Evolutionary conservation across 176 grass and related monocot genomes (phyloP), one percentile per base, ranked within the genome.

Genomic region (Eremochloa ophiuroides): DNA sequence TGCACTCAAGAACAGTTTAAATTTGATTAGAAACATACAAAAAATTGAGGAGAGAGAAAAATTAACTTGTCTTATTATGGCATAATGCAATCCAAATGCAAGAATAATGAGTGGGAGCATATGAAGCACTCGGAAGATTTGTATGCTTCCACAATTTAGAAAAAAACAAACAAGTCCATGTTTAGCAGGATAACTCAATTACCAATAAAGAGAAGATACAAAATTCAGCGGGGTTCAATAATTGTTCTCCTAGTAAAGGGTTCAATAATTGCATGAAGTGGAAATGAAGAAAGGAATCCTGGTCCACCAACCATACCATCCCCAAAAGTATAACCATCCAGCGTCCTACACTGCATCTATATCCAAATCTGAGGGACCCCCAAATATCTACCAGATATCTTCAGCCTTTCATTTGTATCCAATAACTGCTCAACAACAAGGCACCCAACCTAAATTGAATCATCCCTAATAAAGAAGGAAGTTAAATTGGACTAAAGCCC

Each of bases 301-400:
- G 40, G 80, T 80, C 69, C 47, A 73, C 66, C 61, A 73, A 73
- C 64, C 59, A 18, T 61, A 73, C 30, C 58, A 71, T 53, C 35
- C 35, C 59, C 59, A 68, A 71, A 83, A 72, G 30, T 53, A 84
- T 40, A 68, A 74, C 65, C 39, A 84, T 79, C 80, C 60, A 60
- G 40, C 35, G 62, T 79, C n/a, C 6, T 53, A 55, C 50, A 66
- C 22, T 26, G 51, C 71, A 72, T 79, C 56, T 66, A 83, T 23
- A 77, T 35, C 34, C 28, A 73, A n/a, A 50, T 80, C 59, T 34
- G 12, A 46, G 34, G 65, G 31, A 0, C 28, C 65, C 50, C 25
- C 27, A 33, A 71, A 26, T 77, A 71, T 63, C 34, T 37, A 33
- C n/a, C 20, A 40, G 62, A 17, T 77, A 77, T 71, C 35, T 60